Evolutionary conservation across 2,329 filamentous ascomycete genomes (phyloP).

Genomic region (Penicillium sp.): DNA sequence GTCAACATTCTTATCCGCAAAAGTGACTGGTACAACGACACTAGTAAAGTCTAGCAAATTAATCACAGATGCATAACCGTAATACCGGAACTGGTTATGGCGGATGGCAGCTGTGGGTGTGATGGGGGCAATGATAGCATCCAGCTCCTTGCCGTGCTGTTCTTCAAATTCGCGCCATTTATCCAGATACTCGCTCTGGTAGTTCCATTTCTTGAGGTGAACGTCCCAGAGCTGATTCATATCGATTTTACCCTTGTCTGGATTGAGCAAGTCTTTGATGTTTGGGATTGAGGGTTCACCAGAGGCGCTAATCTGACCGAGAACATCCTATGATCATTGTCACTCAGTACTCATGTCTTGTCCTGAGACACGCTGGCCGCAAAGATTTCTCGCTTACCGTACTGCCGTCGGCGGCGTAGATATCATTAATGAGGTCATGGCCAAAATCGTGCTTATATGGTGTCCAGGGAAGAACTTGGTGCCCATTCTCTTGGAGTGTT

Average conservation of each 20-base stretch:
- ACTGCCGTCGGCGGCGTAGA: constrained; percentile 37
- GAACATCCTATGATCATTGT: constrained; percentile 30
- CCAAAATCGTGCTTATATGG: constrained; percentile 35
- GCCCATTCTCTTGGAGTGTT: constrained; percentile 31
- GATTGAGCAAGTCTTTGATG: constrained; percentile 32
- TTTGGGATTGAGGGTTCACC: constrained; percentile 47
- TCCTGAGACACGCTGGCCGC: too few species aligned
- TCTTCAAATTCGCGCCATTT: constrained; percentile 29
- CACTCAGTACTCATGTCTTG: too few species aligned
- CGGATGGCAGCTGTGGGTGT: constrained; percentile 44
- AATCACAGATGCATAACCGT: constrained; percentile 42
- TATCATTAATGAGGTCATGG: constrained; percentile 29
- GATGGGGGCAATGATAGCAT: constrained; percentile 47
- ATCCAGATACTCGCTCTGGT: constrained; percentile 30
- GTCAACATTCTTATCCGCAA: constrained; percentile 47
- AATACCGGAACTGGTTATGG: constrained; percentile 44
- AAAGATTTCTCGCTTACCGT: constrained; percentile 23
- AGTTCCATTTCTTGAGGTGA: constrained; percentile 4
- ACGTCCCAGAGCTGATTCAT: constrained; percentile 19
- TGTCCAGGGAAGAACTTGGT: constrained; percentile 36
- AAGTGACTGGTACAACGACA: constrained; percentile 51
- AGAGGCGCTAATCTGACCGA: constrained; percentile 29
- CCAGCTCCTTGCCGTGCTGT: constrained; percentile 29
- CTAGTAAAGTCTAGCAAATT: constrained; percentile 49
- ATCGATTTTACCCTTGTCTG: constrained; percentile 10